A percentile compares a stretch with the other conserved stretches of the same genome.
These are phyloP conservation scores for Tetrastigma voinierianum DNA, from an alignment of 164 flowering plant species.

Conservation along the genomic window DNA sequence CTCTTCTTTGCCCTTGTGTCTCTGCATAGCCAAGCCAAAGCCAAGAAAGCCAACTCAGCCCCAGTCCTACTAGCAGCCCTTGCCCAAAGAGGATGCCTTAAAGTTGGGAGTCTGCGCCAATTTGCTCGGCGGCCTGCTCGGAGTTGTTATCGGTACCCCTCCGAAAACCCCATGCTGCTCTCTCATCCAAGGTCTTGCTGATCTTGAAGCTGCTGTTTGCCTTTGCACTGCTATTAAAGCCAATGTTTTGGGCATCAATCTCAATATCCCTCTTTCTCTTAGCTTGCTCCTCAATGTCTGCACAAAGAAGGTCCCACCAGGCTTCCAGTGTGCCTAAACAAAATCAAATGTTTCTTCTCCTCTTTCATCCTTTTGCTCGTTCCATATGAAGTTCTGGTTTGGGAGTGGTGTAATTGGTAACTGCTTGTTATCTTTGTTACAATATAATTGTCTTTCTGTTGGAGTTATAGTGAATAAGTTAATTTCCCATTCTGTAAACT, in stretches of 20 bases:
- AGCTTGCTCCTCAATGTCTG: constrained; percentile 42
- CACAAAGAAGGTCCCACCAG: constrained; percentile 30
- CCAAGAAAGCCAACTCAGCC: constrained; percentile 18
- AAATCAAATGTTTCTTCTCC: background rate
- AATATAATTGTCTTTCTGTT: background rate
- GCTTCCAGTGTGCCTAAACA: constrained; percentile 35
- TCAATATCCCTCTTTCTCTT: constrained; percentile 32
- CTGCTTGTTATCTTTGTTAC: background rate
- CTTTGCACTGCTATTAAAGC: constrained; percentile 50
- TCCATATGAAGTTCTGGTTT: background rate
- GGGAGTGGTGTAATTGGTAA: background rate
- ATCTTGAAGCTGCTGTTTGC: constrained; percentile 47
- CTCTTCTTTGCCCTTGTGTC: constrained; percentile 40
- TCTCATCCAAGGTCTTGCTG: constrained; percentile 38
- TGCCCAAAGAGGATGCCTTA: constrained; percentile 30
- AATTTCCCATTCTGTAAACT: background rate
- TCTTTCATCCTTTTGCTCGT: background rate
- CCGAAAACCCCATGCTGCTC: constrained; percentile 36
- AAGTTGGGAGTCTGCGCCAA: constrained; percentile 38
- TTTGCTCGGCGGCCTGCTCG: constrained; percentile 21
- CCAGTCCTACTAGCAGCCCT: background rate
- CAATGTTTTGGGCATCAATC: constrained; percentile 33
- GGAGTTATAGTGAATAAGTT: constrained; percentile 4
- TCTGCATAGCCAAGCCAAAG: constrained; percentile 29
- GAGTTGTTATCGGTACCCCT: constrained; percentile 28